Conservation (phyloP, 768 basidiomycete species). For the Auriscalpium vulgare region DNA sequence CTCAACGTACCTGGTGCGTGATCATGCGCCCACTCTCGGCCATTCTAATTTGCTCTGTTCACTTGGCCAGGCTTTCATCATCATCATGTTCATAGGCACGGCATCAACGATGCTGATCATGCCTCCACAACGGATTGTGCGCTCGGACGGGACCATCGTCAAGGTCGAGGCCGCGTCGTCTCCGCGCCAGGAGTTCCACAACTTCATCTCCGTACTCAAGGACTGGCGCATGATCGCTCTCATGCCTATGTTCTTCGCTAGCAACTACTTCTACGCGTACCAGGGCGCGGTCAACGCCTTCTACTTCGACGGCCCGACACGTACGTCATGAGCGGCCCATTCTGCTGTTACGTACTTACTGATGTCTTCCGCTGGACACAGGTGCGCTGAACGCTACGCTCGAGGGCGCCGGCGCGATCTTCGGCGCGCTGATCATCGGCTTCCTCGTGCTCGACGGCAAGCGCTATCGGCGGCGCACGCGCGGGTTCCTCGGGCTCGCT, state of each 20-base stretch:
- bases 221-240: conserved; percentile 35
- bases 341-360: not conserved
- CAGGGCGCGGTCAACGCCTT: conserved; percentile 33
- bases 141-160: conserved; percentile 34
- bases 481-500: conserved; percentile 30
- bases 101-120: conserved; percentile 29
- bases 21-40: too few species aligned
- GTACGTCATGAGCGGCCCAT: conserved; percentile 9
- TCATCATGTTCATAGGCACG: conserved; percentile 37
- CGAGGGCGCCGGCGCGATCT: conserved; percentile 32
- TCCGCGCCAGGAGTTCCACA: conserved; percentile 22
- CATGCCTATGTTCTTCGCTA: conserved; percentile 36
- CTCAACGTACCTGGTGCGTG: conserved; percentile 30
- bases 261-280: conserved; percentile 40
- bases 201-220: conserved; percentile 27
- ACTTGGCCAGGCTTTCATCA: conserved; percentile 28
- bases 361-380: not conserved
- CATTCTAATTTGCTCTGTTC: too few species aligned
- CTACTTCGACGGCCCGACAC: conserved; percentile 35
- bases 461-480: conserved; percentile 26
- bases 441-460: conserved; percentile 30
- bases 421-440: conserved; percentile 36
- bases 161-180: conserved; percentile 26
- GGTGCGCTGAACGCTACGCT: conserved; percentile 32
- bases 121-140: conserved; percentile 29